These are phyloP conservation scores for Gamsiella multidivaricata DNA, from an alignment of 192 early-diverging fungal species.

Conservation along the genomic window DNA sequence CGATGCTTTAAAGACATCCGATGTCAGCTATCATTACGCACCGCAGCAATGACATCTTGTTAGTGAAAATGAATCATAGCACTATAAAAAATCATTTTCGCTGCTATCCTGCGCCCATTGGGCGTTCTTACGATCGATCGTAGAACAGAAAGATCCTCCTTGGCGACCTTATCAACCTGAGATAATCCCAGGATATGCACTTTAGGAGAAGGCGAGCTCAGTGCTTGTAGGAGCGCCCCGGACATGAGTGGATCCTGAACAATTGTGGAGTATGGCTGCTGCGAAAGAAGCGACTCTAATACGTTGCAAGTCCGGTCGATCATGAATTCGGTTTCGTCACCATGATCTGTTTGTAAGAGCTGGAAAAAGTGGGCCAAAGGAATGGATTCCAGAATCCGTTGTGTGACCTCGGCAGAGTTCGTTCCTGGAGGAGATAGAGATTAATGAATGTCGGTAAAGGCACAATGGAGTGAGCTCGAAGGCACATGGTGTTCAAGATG, in stretches of 20 bases:
- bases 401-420: not conserved
- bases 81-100: too few relatives aligned
- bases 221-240: constrained; percentile 14
- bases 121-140: constrained; percentile 19
- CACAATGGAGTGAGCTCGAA: not conserved
- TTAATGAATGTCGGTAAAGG: not conserved
- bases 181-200: constrained; percentile 23
- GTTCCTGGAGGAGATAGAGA: not conserved
- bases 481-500: not conserved
- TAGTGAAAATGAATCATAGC: too few relatives aligned
- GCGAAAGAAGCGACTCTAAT: constrained; percentile 16
- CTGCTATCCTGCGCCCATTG: too few relatives aligned
- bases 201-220: constrained; percentile 11
- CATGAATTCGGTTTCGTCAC: constrained; percentile 26
- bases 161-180: constrained; percentile 39
- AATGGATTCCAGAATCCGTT: constrained; percentile 15
- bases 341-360: constrained; percentile 29
- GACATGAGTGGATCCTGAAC: constrained; percentile 30
- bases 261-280: constrained; percentile 15
- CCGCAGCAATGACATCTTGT: not conserved
- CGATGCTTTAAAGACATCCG: constrained; percentile 25
- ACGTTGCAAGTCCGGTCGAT: constrained; percentile 39
- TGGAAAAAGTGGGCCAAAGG: constrained; percentile 29
- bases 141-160: not conserved
- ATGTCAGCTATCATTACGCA: not conserved